Evolutionary conservation across 768 basidiomycete species (phyloP), one percentile per base, ranked within the genome.

Genomic region (Cyclocybe cylindracea): DNA sequence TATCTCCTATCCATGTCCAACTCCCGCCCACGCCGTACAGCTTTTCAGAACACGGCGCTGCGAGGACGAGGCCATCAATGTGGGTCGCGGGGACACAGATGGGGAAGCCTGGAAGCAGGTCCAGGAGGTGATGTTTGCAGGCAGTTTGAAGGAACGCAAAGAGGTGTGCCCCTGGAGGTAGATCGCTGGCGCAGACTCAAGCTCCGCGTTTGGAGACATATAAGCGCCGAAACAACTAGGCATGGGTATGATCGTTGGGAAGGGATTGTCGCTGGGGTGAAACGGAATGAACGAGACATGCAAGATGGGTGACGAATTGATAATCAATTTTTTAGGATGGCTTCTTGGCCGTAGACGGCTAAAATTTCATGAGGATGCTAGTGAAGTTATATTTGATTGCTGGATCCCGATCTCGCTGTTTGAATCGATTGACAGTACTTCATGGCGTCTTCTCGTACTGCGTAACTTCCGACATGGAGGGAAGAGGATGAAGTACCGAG

Each of bases 61-160:
- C 65, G 32, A 68, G 60, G 18, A 68, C 62, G 24, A 65, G 35
- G 6, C 66, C 66, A 50, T 67, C 61, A 31, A 67, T 49, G 32
- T 59, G 59, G 1, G 65, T 63, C 1, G 63, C 66, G 2, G 61
- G 48, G 3, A 66, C 53, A 51, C 66, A 68, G 39, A 65, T 61
- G 1, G 63, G 63, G 14, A 58, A 39, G 2, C 65, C 62, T 4
- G 58, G 57, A 3, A 61, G 56, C 1, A 43, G 13, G 45, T 38
- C 14, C 49, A 39, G 9, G 49, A 49, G 2, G 50, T 48, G 9
- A 41, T 48, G n/a, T 45, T 41, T 9, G 40, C 39, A 16, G 59
- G 60, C 7, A 59, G 50, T 19, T 56, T 58, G 48, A 63, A 50
- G 39, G 63, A 56, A 5, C 64, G 56, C 18, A 62, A 60, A 2